Conservation (phyloP, 2,329 filamentous ascomycete genomes). For the Ceratocystis papillata region DNA sequence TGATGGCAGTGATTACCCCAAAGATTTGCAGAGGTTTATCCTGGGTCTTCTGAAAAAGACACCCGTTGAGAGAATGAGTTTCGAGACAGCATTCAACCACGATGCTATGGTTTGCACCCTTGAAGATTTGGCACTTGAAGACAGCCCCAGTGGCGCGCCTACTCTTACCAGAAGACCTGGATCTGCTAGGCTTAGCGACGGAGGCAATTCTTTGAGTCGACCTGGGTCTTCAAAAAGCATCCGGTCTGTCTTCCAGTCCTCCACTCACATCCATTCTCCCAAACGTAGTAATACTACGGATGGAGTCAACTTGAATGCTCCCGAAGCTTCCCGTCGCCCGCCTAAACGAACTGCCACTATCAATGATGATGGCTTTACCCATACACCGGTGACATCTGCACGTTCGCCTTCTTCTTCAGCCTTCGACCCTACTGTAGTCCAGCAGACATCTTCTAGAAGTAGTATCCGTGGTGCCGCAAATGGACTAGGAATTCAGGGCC, state of each 20-base stretch:
- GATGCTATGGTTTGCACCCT: slow-evolving; percentile 63
- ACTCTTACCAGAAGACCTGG: slow-evolving; percentile 12
- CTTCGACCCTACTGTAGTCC: background rate
- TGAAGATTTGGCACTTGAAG: slow-evolving; percentile 69
- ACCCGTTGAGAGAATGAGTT: slow-evolving; percentile 73
- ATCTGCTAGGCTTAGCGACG: slow-evolving; percentile 4
- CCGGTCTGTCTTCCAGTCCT: slow-evolving; percentile 10
- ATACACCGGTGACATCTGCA: slow-evolving; percentile 21
- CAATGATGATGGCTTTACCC: slow-evolving; percentile 17
- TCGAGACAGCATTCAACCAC: slow-evolving; percentile 74
- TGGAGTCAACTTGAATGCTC: background rate
- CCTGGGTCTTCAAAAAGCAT: slow-evolving; percentile 13
- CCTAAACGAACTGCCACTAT: slow-evolving; percentile 1
- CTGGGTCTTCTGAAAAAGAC: slow-evolving; percentile 72
- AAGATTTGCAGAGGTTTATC: slow-evolving; percentile 75
- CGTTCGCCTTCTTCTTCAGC: slow-evolving; percentile 18
- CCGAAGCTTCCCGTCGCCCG: slow-evolving; percentile 14
- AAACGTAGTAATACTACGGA: slow-evolving; percentile 17
- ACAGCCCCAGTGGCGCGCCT: slow-evolving; percentile 35
- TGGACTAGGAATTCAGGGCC: slow-evolving; percentile 17
- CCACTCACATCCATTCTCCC: slow-evolving; percentile 12
- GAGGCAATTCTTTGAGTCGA: slow-evolving; percentile 11
- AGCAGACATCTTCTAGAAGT: slow-evolving; percentile 17
- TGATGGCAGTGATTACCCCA: slow-evolving; percentile 17
- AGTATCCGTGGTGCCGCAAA: slow-evolving; percentile 15